A percentile compares a stretch with the other conserved stretches of the same genome.
Evolutionary conservation across 202 grass and related monocot species (phyloP).

Genomic region (Musa balbisiana): DNA sequence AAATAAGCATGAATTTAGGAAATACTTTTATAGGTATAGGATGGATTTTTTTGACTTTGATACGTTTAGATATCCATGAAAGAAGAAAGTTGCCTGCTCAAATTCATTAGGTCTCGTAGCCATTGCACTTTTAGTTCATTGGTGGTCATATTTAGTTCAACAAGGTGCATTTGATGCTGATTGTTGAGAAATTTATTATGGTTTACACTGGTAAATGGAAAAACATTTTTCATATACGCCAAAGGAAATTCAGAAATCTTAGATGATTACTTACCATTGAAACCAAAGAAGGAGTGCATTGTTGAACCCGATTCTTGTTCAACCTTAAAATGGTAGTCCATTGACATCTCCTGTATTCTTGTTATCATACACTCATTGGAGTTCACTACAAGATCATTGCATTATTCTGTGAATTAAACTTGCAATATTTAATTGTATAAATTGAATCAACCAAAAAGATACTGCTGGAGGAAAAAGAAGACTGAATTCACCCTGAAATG

Average conservation of each 20-base stretch:
- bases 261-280: slow-evolving; percentile 20
- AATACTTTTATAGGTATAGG: too few relatives aligned
- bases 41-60: too few relatives aligned
- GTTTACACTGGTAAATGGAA: too few relatives aligned
- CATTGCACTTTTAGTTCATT: too few relatives aligned
- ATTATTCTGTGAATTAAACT: not conserved
- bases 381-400: slow-evolving; percentile 17
- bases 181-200: too few relatives aligned
- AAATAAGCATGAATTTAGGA: too few relatives aligned
- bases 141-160: too few relatives aligned
- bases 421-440: not conserved
- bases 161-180: too few relatives aligned
- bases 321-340: slow-evolving; percentile 49
- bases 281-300: slow-evolving; percentile 39
- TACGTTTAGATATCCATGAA: too few relatives aligned
- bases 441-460: not conserved
- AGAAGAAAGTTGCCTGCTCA: too few relatives aligned
- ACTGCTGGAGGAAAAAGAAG: not conserved
- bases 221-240: not conserved
- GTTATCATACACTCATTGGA: slow-evolving; percentile 38
- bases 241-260: not conserved
- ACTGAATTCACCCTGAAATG: not conserved
- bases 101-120: too few relatives aligned
- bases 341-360: slow-evolving; percentile 40
- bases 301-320: slow-evolving; percentile 39